A percentile compares a stretch with the other conserved stretches of the same genome.
These are phyloP conservation scores for Linderniella brevidens DNA, from an alignment of 257 asterid genomes.

Conservation along the genomic window DNA sequence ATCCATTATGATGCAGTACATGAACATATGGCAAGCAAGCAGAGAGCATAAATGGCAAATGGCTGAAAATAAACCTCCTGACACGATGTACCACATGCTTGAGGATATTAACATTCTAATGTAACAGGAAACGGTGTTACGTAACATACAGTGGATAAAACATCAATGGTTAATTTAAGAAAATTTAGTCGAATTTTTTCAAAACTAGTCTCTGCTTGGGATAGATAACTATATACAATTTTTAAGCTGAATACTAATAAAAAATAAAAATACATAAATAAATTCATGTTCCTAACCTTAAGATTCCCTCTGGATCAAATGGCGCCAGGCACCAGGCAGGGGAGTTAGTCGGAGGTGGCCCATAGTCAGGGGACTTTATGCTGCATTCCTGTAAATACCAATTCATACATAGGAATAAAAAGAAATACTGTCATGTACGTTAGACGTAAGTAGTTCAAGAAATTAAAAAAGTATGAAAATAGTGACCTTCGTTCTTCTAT, in stretches of 20 bases:
- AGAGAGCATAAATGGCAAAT: too few relatives aligned
- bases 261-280: too few relatives aligned
- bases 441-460: slow-evolving; percentile 2
- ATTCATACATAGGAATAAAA: background rate
- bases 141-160: background rate
- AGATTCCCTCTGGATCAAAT: slow-evolving; percentile 85
- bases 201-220: too few relatives aligned
- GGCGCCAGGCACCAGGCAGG: slow-evolving; percentile 95
- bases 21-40: too few relatives aligned
- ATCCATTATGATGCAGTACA: too few relatives aligned
- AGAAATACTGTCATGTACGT: background rate
- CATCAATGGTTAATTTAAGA: too few relatives aligned
- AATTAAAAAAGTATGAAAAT: slow-evolving; percentile 1
- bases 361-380: slow-evolving; percentile 78
- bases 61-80: too few relatives aligned
- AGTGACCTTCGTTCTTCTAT: slow-evolving; percentile 71
- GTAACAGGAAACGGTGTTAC: background rate
- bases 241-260: too few relatives aligned
- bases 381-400: slow-evolving; percentile 56
- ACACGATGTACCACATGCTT: too few relatives aligned
- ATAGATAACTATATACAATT: too few relatives aligned
- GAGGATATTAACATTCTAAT: too few relatives aligned
- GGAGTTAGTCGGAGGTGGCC: slow-evolving; percentile 61
- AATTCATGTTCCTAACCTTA: slow-evolving; percentile 31
- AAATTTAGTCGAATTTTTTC: too few relatives aligned